phyloP scores from a whole-genome alignment of 805 yeast species.

The Pichia sporocuriosa region DNA sequence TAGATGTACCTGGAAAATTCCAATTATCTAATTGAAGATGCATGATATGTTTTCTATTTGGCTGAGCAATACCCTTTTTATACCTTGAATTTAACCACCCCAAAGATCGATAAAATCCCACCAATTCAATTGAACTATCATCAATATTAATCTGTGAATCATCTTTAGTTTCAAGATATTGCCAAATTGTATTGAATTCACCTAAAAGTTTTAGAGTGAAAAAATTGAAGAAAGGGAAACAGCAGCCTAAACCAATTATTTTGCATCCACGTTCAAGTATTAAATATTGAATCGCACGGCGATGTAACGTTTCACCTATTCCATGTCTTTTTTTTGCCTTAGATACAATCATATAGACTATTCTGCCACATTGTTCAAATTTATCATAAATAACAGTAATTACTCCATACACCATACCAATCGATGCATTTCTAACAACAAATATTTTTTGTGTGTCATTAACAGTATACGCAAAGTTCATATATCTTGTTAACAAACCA shows the following conservation, averaged over 20 bases:
- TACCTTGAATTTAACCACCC: slow-evolving; percentile 35
- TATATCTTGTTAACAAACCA: slow-evolving; percentile 1
- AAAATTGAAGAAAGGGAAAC: slow-evolving; percentile 36
- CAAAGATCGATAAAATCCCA: slow-evolving; percentile 32
- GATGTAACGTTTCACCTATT: slow-evolving; percentile 49
- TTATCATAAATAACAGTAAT: slow-evolving; percentile 46
- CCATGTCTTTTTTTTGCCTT: slow-evolving; percentile 47
- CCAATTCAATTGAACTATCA: slow-evolving; percentile 8
- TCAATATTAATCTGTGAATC: slow-evolving; percentile 8
- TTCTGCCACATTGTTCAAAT: slow-evolving; percentile 33
- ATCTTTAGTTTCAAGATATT: slow-evolving; percentile 11
- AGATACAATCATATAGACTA: slow-evolving; percentile 45
- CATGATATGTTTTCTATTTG: slow-evolving; percentile 30
- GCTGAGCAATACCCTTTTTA: slow-evolving; percentile 8
- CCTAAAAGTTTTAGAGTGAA: slow-evolving; percentile 9
- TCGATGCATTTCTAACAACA: slow-evolving; percentile 50
- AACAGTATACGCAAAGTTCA: too few species aligned
- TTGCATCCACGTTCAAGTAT: slow-evolving; percentile 37
- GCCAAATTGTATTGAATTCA: slow-evolving; percentile 14
- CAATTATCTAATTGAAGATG: slow-evolving; percentile 37
- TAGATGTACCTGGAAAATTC: slow-evolving; percentile 37
- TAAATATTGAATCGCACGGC: slow-evolving; percentile 45
- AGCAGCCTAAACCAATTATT: slow-evolving; percentile 35
- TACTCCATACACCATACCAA: slow-evolving; percentile 49
- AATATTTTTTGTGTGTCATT: slow-evolving; percentile 39